Evolutionary conservation across 805 yeast species (phyloP).

Genomic region (Nakazawaea molendinolei): DNA sequence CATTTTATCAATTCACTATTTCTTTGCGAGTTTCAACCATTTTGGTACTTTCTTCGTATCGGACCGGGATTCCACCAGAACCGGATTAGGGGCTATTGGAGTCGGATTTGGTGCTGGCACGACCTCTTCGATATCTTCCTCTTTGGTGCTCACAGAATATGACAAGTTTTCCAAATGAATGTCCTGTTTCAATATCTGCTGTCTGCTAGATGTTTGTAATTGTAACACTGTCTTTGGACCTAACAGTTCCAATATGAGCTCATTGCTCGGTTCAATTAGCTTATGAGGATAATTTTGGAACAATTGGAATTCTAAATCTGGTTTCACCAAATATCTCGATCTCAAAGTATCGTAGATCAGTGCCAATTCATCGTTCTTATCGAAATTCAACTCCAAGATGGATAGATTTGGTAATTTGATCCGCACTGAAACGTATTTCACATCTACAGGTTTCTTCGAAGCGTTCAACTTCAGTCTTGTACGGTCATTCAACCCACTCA

Average conservation of each 20-base stretch:
- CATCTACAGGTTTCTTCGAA: conserved; percentile 16
- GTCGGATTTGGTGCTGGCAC: conserved; percentile 9
- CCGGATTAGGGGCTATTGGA: conserved; percentile 7
- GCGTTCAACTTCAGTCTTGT: conserved; percentile 8
- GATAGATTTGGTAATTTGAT: conserved; percentile 54
- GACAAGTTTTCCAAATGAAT: conserved; percentile 2
- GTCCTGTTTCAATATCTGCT: conserved; percentile 2
- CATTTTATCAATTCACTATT: conserved; percentile 10
- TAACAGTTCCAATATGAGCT: conserved; percentile 1
- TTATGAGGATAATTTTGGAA: conserved; percentile 56
- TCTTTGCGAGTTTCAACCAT: conserved; percentile 27
- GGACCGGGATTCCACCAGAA: background rate
- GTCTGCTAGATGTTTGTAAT: background rate
- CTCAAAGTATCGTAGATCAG: conserved; percentile 6
- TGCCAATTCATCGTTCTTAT: background rate
- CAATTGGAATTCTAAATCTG: conserved; percentile 2
- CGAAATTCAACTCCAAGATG: conserved; percentile 9
- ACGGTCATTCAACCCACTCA: conserved; percentile 12
- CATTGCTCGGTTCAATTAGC: conserved; percentile 43
- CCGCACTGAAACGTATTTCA: conserved; percentile 35
- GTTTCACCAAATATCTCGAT: conserved; percentile 1
- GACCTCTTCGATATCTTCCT: too few relatives aligned
- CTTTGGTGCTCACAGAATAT: conserved; percentile 11
- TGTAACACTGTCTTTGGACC: conserved; percentile 8
- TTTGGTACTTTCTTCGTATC: conserved; percentile 21